phyloP scores from a whole-genome alignment of 805 yeast species.

The Metschnikowia picachoensis region DNA sequence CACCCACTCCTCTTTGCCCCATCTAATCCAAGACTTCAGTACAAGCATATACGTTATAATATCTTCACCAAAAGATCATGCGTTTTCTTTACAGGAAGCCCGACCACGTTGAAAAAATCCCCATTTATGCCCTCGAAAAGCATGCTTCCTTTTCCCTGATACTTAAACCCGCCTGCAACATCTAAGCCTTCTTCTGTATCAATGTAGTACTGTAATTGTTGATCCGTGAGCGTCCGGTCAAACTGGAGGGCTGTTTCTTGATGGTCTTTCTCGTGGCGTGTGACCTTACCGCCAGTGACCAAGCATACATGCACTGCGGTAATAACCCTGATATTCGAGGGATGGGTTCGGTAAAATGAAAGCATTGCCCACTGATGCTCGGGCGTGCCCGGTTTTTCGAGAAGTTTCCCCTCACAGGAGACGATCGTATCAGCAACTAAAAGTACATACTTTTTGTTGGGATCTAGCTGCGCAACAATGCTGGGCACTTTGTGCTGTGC shows the following conservation, averaged over 20 bases:
- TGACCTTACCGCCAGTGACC: conserved; percentile 9
- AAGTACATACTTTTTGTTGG: conserved; percentile 16
- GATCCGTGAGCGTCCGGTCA: conserved; percentile 45
- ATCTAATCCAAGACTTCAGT: too few relatives aligned
- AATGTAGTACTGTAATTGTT: conserved; percentile 59
- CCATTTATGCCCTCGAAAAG: conserved; percentile 66
- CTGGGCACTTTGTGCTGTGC: conserved; percentile 62
- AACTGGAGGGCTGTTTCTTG: conserved; percentile 48
- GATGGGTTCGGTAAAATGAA: conserved; percentile 18
- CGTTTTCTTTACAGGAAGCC: conserved; percentile 54
- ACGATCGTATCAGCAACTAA: conserved; percentile 82
- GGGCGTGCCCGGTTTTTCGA: conserved; percentile 67
- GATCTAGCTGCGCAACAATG: conserved; percentile 46
- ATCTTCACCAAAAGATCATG: conserved; percentile 3
- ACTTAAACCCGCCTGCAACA: conserved; percentile 92
- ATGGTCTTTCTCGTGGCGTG: conserved; percentile 1
- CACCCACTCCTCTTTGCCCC: background rate
- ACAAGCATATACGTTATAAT: background rate
- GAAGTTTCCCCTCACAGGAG: conserved; percentile 52
- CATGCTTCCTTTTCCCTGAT: conserved; percentile 69
- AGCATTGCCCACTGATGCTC: conserved; percentile 30
- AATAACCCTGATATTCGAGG: conserved; percentile 25
- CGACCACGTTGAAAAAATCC: conserved; percentile 83
- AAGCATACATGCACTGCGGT: conserved; percentile 32
- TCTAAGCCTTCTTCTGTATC: conserved; percentile 66